Evolutionary conservation across 352 stramenopile species (phyloP).

Genomic region (Globisporangium radiosum): DNA sequence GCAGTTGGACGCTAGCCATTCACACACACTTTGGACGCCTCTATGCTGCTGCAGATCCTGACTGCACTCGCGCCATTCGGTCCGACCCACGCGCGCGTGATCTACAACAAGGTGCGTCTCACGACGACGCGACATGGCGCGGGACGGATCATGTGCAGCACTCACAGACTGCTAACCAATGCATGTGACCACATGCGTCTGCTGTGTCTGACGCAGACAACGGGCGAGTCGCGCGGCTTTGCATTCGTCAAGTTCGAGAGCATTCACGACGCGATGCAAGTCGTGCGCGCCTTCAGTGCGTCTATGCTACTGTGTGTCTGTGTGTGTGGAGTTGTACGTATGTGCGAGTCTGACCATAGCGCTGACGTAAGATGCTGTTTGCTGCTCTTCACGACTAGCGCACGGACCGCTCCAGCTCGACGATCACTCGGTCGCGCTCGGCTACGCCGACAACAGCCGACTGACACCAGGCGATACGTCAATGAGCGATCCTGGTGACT

Average conservation of each 20-base stretch:
- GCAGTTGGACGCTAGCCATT: neutral
- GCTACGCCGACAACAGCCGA: conserved; percentile 28
- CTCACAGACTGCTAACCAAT: too few species aligned
- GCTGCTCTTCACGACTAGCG: conserved; percentile 18
- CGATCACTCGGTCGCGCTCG: conserved; percentile 32
- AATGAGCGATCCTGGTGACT: conserved; percentile 23
- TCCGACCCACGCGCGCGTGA: conserved; percentile 38
- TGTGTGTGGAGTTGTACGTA: too few species aligned
- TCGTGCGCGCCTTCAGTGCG: conserved; percentile 54
- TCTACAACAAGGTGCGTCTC: conserved; percentile 58
- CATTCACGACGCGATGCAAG: conserved; percentile 42
- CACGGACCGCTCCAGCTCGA: conserved; percentile 49
- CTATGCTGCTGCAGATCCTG: conserved; percentile 38
- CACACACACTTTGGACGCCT: conserved; percentile 11
- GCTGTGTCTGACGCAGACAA: conserved; percentile 22
- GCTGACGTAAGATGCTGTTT: neutral
- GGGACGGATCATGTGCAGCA: neutral
- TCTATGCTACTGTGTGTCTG: neutral
- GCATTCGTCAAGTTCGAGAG: conserved; percentile 72
- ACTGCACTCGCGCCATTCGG: conserved; percentile 39
- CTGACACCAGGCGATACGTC: conserved; percentile 55
- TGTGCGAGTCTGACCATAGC: too few species aligned
- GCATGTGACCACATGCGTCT: too few species aligned
- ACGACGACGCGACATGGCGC: neutral
- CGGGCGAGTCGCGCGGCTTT: conserved; percentile 65